Base-by-base conservation (phyloP, 768 basidiomycete species). In the Auriscalpium microsporum region DNA sequence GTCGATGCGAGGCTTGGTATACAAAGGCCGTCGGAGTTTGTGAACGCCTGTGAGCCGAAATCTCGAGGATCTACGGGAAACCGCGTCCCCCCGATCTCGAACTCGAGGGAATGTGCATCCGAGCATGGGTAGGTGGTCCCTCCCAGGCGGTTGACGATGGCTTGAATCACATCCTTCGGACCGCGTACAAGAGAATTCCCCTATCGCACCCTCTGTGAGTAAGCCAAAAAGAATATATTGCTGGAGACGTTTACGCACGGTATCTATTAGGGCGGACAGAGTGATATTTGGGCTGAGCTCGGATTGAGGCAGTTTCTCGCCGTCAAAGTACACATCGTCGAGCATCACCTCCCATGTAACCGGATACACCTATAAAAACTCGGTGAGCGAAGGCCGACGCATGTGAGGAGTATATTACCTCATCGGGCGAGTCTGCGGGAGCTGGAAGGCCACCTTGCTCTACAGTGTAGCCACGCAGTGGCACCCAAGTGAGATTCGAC, bases 61-160 rank as follows among this genome's bases (percentile, higher is more conserved):
- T 90, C 89, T 23, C 86, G 80, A 14, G 87, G 83, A 65, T 90
- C 89, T 19, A 89, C 78, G 0, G 86, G 79, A 69, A 90, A 91
- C 28, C 79, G 65, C 57, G 73, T 72, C 10, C 88, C 86, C 14
- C 81, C 84, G 48, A 91, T 86, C 53, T 78, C 69, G 65, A 90
- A 91, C 1, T 77, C 69, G 23, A 90, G 71, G 0, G 72, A 82
- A 62, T 89, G 88, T 0, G 83, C 77, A 13, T 73, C 71, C 0
- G 76, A 65, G 67, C 88, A 90, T 11, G 77, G 68, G 62, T 86
- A 86, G 1, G 72, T 71, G 14, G 56, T 45, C 36, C 64, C 61
- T 10, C 77, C 78, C 1, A 84, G 66, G n/a, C 58, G 64, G 7
- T 61, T 52, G 28, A 59, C 58, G 52, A 89, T 83, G n/a, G 67